Evolutionary conservation across 73 alveolate species (phyloP).

Genomic region (Paramecium primaurelia): DNA sequence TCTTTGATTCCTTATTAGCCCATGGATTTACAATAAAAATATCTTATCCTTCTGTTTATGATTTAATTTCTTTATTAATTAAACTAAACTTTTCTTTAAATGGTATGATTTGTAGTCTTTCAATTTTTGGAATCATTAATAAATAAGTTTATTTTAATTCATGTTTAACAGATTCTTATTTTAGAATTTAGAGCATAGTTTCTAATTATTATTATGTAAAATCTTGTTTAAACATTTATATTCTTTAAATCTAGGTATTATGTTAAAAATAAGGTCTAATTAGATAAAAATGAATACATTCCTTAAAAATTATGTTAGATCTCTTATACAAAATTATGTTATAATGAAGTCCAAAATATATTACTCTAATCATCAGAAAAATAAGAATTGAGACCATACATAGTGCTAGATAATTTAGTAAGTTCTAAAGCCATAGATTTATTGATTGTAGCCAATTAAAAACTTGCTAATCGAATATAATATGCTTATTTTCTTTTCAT

Average conservation of each 20-base stretch:
- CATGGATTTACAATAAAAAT: conserved; percentile 42
- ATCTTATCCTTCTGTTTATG: not conserved
- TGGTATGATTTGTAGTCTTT: not conserved
- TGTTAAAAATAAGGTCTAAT: not conserved
- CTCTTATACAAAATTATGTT: not conserved
- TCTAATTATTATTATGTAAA: not conserved
- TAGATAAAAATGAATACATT: not conserved
- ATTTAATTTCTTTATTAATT: not conserved
- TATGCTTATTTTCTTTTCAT: conserved; percentile 37
- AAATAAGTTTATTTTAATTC: not conserved
- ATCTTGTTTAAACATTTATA: not conserved
- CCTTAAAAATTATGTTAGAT: conserved; percentile 4
- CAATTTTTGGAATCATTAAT: not conserved
- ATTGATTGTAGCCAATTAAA: not conserved
- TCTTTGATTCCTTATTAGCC: not conserved
- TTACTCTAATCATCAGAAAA: not conserved
- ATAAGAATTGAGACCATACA: not conserved
- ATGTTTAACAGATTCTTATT: not conserved
- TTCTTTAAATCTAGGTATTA: not conserved
- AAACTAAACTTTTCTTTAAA: not conserved
- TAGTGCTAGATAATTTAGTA: not conserved
- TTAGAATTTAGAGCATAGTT: not conserved
- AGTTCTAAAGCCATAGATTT: not conserved
- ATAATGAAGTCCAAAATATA: not conserved
- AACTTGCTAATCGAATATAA: not conserved